These are phyloP conservation scores for Pelargonium cotyledonis DNA, from an alignment of 441 rosid genomes.

Conservation along the genomic window DNA sequence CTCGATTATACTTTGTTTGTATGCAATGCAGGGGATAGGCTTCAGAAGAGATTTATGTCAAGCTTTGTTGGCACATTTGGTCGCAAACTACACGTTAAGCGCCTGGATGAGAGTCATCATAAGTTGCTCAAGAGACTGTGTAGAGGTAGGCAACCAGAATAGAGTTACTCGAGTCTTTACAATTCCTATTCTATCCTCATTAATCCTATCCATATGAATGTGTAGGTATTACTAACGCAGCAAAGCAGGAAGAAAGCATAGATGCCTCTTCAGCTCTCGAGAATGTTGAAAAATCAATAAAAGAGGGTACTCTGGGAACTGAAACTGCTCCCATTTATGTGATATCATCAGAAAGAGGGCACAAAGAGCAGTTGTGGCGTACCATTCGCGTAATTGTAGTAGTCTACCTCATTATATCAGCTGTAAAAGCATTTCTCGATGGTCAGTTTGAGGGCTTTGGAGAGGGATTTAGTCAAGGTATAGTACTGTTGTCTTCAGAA, in stretches of 20 bases:
- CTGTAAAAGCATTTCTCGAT: constrained; percentile 84
- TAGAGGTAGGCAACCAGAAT: constrained; percentile 47
- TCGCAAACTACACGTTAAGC: constrained; percentile 75
- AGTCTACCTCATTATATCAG: constrained; percentile 80
- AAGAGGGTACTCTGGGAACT: constrained; percentile 73
- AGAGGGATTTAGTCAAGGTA: constrained; percentile 75
- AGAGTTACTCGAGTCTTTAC: neutral
- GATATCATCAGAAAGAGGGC: constrained; percentile 73
- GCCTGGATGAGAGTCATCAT: constrained; percentile 56
- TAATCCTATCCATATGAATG: neutral
- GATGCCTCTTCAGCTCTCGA: constrained; percentile 52
- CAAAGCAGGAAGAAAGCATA: constrained; percentile 47
- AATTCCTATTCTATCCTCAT: no score
- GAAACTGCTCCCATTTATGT: constrained; percentile 81
- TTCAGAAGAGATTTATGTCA: constrained; percentile 51
- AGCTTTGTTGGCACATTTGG: constrained; percentile 67
- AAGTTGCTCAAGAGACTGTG: constrained; percentile 73
- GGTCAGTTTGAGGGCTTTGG: constrained; percentile 30
- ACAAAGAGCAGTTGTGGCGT: constrained; percentile 93
- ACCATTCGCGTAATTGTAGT: constrained; percentile 68
- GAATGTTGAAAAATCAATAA: constrained; percentile 60
- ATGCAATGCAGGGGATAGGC: constrained; percentile 31
- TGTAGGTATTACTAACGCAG: constrained; percentile 50
- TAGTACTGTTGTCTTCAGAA: neutral
- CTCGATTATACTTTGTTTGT: neutral